phyloP scores from a whole-genome alignment of 176 grass and related monocot genomes.

The Cocos nucifera region DNA sequence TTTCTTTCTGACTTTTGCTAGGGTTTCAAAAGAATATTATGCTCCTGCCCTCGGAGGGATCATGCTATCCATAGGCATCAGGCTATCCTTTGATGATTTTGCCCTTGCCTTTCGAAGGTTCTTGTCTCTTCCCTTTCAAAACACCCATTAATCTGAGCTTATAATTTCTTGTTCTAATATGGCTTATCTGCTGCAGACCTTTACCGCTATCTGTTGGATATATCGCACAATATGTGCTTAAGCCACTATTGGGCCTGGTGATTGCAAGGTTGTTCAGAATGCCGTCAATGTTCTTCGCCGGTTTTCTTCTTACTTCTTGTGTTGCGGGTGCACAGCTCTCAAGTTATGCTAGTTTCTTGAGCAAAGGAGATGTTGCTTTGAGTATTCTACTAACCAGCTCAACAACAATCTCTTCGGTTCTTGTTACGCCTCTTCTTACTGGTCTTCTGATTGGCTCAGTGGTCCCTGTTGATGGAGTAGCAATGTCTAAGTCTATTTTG shows the following conservation, averaged over 20 bases:
- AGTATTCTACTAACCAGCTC: slow-evolving; percentile 88
- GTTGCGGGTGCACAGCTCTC: slow-evolving; percentile 79
- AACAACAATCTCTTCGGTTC: slow-evolving; percentile 79
- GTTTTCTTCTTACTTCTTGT: slow-evolving; percentile 84
- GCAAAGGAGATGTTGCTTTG: slow-evolving; percentile 84
- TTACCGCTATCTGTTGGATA: slow-evolving; percentile 67
- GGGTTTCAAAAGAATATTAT: slow-evolving; percentile 91
- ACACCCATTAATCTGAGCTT: too few relatives aligned
- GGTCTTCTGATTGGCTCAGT: slow-evolving; percentile 81
- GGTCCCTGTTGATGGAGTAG: slow-evolving; percentile 74
- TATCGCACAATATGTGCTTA: slow-evolving; percentile 61
- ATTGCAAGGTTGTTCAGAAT: slow-evolving; percentile 63
- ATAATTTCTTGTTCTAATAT: slow-evolving; percentile 6
- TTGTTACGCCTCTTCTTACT: slow-evolving; percentile 75
- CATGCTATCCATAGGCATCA: slow-evolving; percentile 92
- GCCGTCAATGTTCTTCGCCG: slow-evolving; percentile 58
- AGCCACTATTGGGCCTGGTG: slow-evolving; percentile 63
- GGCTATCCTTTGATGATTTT: slow-evolving; percentile 77
- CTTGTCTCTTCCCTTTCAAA: not conserved
- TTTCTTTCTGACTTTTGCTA: slow-evolving; percentile 17
- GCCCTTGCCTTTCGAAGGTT: slow-evolving; percentile 72
- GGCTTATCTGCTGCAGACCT: slow-evolving; percentile 41
- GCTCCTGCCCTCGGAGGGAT: slow-evolving; percentile 80
- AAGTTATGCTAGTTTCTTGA: slow-evolving; percentile 87
- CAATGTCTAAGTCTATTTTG: slow-evolving; percentile 89